These are phyloP conservation scores for Rhododendron molle DNA, from an alignment of 148 eudicot genomes.

Conservation along the genomic window DNA sequence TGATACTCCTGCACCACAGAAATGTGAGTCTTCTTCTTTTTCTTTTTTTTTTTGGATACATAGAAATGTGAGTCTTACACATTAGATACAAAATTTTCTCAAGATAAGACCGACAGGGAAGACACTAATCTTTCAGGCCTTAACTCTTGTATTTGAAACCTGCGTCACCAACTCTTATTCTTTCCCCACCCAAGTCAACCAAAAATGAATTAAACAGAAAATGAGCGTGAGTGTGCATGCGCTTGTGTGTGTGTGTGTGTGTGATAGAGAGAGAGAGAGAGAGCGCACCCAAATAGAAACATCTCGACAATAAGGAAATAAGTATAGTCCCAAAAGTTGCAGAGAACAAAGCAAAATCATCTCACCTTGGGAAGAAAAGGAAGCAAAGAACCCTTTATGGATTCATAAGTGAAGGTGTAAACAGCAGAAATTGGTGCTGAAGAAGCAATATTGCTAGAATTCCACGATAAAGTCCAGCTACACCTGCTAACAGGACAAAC, in stretches of 20 bases:
- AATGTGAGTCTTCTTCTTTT: slow-evolving; percentile 10
- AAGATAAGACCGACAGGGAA: not conserved
- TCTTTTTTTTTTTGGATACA: too few relatives aligned
- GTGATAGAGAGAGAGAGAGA: not conserved
- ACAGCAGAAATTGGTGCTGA: slow-evolving; percentile 97
- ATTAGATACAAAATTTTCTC: not conserved
- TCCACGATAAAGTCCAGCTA: slow-evolving; percentile 90
- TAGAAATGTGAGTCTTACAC: slow-evolving; percentile 11
- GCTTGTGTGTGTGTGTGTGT: not conserved
- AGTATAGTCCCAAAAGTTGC: not conserved
- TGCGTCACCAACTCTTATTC: not conserved
- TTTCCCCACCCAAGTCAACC: not conserved
- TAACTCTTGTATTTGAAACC: not conserved
- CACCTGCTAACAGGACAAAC: slow-evolving; percentile 36
- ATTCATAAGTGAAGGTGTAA: slow-evolving; percentile 89
- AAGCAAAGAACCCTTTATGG: slow-evolving; percentile 73
- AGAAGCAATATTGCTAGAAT: slow-evolving; percentile 80
- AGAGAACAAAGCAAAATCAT: not conserved
- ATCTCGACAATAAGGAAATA: not conserved
- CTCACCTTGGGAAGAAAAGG: slow-evolving; percentile 75
- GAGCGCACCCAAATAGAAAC: not conserved
- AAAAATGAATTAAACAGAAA: not conserved
- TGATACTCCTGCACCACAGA: slow-evolving; percentile 60
- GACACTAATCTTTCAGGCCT: not conserved
- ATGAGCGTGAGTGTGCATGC: not conserved